These are phyloP conservation scores for Pseudocercospora pini-densiflorae DNA, from an alignment of 2,329 filamentous ascomycete genomes.

Conservation along the genomic window DNA sequence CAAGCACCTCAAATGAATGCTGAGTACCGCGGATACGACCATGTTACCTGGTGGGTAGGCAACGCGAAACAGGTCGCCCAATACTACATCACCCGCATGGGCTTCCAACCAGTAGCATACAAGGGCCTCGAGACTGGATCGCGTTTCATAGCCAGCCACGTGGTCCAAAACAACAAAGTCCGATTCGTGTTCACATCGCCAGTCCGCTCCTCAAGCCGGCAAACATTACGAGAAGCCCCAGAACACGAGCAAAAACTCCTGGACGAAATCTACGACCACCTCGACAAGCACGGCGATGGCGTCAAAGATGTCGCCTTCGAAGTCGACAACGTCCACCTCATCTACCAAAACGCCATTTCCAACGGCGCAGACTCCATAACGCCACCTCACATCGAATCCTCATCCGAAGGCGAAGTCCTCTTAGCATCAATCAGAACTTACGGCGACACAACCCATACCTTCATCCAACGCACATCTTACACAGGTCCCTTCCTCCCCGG, in stretches of 20 bases:
- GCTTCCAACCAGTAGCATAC: conserved; percentile 82
- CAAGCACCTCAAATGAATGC: conserved; percentile 20
- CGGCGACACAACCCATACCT: conserved; percentile 92
- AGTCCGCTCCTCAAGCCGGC: conserved; percentile 56
- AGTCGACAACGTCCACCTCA: conserved; percentile 83
- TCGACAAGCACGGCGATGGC: conserved; percentile 87
- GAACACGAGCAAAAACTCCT: conserved; percentile 68
- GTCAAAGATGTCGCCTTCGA: conserved; percentile 96
- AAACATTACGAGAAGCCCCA: conserved; percentile 29
- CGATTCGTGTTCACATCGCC: conserved; percentile 86
- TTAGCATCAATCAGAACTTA: conserved; percentile 87
- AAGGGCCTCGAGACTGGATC: conserved; percentile 86
- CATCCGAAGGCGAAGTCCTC: conserved; percentile 69
- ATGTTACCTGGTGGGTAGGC: conserved; percentile 94
- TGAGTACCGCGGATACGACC: conserved; percentile 81
- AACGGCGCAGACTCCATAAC: conserved; percentile 67
- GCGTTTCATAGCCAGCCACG: conserved; percentile 80
- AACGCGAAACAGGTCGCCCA: conserved; percentile 94
- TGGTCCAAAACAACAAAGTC: conserved; percentile 75
- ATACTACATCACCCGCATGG: conserved; percentile 87
- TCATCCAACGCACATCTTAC: conserved; percentile 76
- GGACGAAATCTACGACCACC: conserved; percentile 77
- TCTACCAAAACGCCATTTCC: conserved; percentile 74
- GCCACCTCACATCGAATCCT: conserved; percentile 57
- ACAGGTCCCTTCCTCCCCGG: conserved; percentile 80